Conservation (phyloP, 352 stramenopile genomes). For the Aphanomyces astaci region DNA sequence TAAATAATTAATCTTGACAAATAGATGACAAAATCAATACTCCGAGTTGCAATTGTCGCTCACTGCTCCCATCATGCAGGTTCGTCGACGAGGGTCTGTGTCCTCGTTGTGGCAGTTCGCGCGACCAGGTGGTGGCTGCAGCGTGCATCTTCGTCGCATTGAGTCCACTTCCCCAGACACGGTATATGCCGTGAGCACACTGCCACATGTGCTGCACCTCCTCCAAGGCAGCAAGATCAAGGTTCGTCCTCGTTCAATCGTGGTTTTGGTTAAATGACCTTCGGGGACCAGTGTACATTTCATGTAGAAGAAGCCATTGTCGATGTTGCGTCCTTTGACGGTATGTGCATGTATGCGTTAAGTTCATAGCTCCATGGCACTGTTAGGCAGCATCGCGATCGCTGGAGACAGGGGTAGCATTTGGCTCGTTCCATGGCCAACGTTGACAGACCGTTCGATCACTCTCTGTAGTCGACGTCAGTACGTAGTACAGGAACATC, state of each 20-base stretch:
- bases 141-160: background rate
- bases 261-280: too few relatives aligned
- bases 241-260: background rate
- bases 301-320: background rate
- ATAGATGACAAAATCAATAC: too few relatives aligned
- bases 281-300: background rate
- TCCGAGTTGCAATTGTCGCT: too few relatives aligned
- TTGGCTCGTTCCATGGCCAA: background rate
- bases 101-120: background rate
- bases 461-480: background rate
- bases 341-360: background rate
- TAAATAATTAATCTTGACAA: too few relatives aligned
- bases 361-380: background rate
- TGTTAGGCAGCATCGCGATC: background rate
- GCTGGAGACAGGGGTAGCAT: background rate
- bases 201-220: background rate
- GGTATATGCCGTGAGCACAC: background rate
- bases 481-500: too few relatives aligned
- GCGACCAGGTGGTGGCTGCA: background rate
- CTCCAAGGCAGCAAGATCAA: background rate
- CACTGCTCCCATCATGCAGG: too few relatives aligned
- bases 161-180: background rate
- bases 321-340: background rate
- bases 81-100: too few relatives aligned
- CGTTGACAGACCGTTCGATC: background rate